A percentile compares a stretch with the other conserved stretches of the same genome.
Conservation (phyloP, 345 rosid species). For the Salix koriyanagi region DNA sequence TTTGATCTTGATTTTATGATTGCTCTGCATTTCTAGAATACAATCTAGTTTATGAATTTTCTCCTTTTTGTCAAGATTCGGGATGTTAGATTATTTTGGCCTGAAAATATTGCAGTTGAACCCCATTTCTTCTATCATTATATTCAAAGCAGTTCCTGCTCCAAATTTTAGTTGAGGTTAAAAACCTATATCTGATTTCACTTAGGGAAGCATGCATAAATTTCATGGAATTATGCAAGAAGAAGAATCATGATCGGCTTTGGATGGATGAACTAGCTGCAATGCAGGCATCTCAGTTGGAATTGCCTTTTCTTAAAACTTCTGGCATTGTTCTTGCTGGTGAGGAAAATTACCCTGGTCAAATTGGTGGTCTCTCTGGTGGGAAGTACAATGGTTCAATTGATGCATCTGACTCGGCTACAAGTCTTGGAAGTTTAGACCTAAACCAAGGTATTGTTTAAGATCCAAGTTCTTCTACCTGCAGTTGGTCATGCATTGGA, state of each 20-base stretch:
- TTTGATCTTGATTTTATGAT: neutral
- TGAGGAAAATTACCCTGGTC: constrained; percentile 55
- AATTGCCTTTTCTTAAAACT: constrained; percentile 64
- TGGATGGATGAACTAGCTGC: constrained; percentile 96
- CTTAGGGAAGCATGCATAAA: constrained; percentile 86
- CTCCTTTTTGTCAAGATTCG: neutral
- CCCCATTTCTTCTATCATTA: neutral
- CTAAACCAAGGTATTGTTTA: constrained; percentile 48
- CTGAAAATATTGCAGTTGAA: neutral
- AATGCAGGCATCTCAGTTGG: constrained; percentile 84
- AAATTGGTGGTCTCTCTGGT: constrained; percentile 26
- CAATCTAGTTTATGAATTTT: neutral
- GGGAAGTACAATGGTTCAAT: constrained; percentile 39
- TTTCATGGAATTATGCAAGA: constrained; percentile 85
- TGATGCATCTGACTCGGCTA: constrained; percentile 43
- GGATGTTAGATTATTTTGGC: neutral
- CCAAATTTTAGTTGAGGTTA: neutral
- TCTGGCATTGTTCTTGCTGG: constrained; percentile 77
- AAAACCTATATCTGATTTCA: constrained; percentile 5
- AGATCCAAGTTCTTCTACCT: neutral
- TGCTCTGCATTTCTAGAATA: neutral
- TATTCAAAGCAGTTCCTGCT: neutral
- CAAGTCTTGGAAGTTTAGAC: constrained; percentile 52
- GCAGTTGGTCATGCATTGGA: constrained; percentile 2
- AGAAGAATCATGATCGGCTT: constrained; percentile 85